Percentiles rank a stretch among this genome's conserved stretches.
Evolutionary conservation across 2,329 filamentous ascomycete species (phyloP).

Genomic region (Huntiella moniliformis): DNA sequence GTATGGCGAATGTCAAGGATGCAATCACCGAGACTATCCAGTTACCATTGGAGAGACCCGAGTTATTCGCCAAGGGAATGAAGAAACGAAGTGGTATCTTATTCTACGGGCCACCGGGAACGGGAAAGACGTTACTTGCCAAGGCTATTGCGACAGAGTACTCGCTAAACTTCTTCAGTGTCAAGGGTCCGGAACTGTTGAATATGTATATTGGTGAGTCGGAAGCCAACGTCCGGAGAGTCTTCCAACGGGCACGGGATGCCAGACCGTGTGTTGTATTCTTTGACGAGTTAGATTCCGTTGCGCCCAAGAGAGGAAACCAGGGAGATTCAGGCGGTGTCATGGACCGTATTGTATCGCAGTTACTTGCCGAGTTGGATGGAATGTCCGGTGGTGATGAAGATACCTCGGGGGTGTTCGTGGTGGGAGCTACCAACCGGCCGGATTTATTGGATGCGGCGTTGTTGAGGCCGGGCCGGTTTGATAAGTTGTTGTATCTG

Average conservation of each 20-base stretch:
- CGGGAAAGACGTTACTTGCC: constrained; percentile 78
- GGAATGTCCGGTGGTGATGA: constrained; percentile 52
- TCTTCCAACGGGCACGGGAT: constrained; percentile 74
- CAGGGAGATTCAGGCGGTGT: constrained; percentile 94
- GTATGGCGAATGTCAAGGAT: constrained; percentile 83
- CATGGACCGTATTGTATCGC: constrained; percentile 94
- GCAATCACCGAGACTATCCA: constrained; percentile 96
- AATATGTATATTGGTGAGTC: constrained; percentile 97
- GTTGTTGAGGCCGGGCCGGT: constrained; percentile 70
- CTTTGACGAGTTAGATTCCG: constrained; percentile 83
- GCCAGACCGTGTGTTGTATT: constrained; percentile 80
- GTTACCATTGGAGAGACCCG: constrained; percentile 72
- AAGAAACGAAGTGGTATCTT: constrained; percentile 91
- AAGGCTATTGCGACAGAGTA: constrained; percentile 91
- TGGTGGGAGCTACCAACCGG: constrained; percentile 89
- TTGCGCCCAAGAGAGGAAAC: constrained; percentile 89
- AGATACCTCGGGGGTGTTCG: constrained; percentile 71
- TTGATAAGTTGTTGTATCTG: constrained; percentile 97
- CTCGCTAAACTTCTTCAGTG: constrained; percentile 83
- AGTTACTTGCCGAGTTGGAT: constrained; percentile 84
- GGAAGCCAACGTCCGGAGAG: constrained; percentile 74
- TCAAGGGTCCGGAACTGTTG: constrained; percentile 77
- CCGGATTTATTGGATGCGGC: constrained; percentile 87
- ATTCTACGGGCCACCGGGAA: constrained; percentile 81
- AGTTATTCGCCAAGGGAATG: constrained; percentile 92